These are phyloP conservation scores for Spergularia azorica DNA, from an alignment of 179 eudicot species.

Conservation along the genomic window DNA sequence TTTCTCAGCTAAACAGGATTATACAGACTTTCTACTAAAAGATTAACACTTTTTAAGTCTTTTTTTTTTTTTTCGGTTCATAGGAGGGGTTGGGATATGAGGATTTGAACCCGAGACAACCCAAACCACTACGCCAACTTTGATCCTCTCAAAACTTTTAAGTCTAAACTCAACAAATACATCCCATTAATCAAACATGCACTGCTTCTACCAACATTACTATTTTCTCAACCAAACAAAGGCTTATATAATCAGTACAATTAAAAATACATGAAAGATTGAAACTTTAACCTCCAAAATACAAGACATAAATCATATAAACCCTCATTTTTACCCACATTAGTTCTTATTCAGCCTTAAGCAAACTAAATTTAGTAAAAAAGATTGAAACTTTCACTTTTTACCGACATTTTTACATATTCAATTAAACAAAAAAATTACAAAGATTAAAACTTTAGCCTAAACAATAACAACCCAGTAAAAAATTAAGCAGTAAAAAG, in stretches of 20 bases:
- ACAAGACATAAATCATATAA: background rate
- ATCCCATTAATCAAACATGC: conserved; percentile 9
- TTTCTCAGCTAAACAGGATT: too few relatives aligned
- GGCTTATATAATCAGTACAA: background rate
- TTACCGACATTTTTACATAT: conserved; percentile 11
- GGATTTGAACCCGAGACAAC: too few relatives aligned
- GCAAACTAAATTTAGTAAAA: background rate
- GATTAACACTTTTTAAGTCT: too few relatives aligned
- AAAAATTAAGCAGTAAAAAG: conserved; percentile 10
- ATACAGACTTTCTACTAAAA: too few relatives aligned
- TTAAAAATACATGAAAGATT: conserved; percentile 15
- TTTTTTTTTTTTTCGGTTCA: too few relatives aligned
- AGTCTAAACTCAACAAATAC: too few relatives aligned
- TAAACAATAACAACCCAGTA: conserved; percentile 3
- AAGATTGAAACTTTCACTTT: conserved; percentile 11
- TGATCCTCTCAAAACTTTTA: too few relatives aligned
- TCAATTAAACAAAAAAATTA: background rate
- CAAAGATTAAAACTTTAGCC: conserved; percentile 11
- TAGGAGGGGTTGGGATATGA: too few relatives aligned
- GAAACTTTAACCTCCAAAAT: conserved; percentile 5
- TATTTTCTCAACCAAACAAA: background rate
- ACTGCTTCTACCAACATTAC: conserved; percentile 1
- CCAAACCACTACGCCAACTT: too few relatives aligned
- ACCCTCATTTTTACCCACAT: background rate
- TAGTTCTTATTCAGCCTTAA: background rate